Evolutionary conservation across 2,329 filamentous ascomycete genomes (phyloP), one percentile per base, ranked within the genome.

Genomic region (Tolypocladium capitatum): DNA sequence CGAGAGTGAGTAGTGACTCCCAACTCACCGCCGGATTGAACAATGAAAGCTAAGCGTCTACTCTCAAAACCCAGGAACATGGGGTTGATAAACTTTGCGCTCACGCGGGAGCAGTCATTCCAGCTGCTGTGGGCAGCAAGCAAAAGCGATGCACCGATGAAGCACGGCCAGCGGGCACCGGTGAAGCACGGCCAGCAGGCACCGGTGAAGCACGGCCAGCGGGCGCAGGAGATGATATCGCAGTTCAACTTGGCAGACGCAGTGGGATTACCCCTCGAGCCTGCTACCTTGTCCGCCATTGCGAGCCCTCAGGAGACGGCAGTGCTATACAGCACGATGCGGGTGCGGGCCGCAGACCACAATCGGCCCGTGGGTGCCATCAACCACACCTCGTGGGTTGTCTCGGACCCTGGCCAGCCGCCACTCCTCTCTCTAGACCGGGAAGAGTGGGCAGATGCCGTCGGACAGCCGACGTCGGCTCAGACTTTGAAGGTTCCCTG

Each of bases 311-410:
- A 42, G 0, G 49, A 56, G 43, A 53, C 45, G 0, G 52, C 53
- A 8, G 49, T 57, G 11, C 28, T 57, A 2, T 57, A 57, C 20
- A 51, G 52, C 10, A 53, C 50, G 30, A 49, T 57, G 40, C 48
- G 47, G 10, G 49, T 54, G n/a, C 52, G 52, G 14, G 51, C 49
- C 7, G 50, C 50, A 2, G 51, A 52, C 27, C 48, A 57, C 36
- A 53, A 56, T 28, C 49, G 47, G 20, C 55, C 55, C 4, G 55
- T 55, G 41, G 55, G 51, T 18, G 51, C 51, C 7, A 47, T 57
- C 16, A 57, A 56, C 30, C 54, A 53, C 40, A 55, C 52, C 0
- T 57, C 55, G 3, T 57, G 54, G 52, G 34, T 53, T 2, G 46
- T 45, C 18, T 38, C 46, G 2, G 36, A 52, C 9, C 31, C 53